These are phyloP conservation scores for Penicillium sp. DNA, from an alignment of 2,329 filamentous ascomycete genomes.

Conservation along the genomic window DNA sequence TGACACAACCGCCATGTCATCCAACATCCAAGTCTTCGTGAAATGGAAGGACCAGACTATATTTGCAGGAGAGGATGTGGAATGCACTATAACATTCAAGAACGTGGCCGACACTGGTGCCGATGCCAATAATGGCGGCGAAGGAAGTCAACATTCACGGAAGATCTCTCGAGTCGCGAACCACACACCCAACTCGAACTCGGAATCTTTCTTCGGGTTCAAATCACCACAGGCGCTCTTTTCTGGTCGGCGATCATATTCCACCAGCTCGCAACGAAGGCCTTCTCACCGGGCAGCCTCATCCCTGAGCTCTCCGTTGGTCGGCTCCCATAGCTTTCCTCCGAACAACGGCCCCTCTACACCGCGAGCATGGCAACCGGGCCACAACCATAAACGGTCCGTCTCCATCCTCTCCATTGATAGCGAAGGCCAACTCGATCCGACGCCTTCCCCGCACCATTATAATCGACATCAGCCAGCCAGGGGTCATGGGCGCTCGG, in stretches of 20 bases:
- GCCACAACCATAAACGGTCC: slow-evolving; percentile 70
- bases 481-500: slow-evolving; percentile 71
- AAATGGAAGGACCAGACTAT: slow-evolving; percentile 92
- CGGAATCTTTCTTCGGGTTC: slow-evolving; percentile 41
- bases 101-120: slow-evolving; percentile 62
- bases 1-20: slow-evolving; percentile 48
- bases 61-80: slow-evolving; percentile 93
- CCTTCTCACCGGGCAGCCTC: slow-evolving; percentile 41
- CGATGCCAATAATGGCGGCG: slow-evolving; percentile 31
- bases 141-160: slow-evolving; percentile 35
- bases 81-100: slow-evolving; percentile 94
- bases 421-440: slow-evolving; percentile 43
- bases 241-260: slow-evolving; percentile 38
- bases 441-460: slow-evolving; percentile 33
- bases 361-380: slow-evolving; percentile 34
- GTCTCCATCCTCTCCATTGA: slow-evolving; percentile 81
- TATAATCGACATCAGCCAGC: slow-evolving; percentile 52
- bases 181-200: slow-evolving; percentile 33
- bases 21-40: slow-evolving; percentile 92
- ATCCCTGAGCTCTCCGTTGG: slow-evolving; percentile 43
- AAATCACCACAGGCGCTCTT: slow-evolving; percentile 41
- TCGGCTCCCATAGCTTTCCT: slow-evolving; percentile 44
- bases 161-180: slow-evolving; percentile 39
- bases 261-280: slow-evolving; percentile 35
- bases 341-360: slow-evolving; percentile 33